A percentile compares a stretch with the other conserved stretches of the same genome.
Evolutionary conservation across 1,284 basidiomycete genomes (phyloP).

Genomic region (Ustilago hordei): DNA sequence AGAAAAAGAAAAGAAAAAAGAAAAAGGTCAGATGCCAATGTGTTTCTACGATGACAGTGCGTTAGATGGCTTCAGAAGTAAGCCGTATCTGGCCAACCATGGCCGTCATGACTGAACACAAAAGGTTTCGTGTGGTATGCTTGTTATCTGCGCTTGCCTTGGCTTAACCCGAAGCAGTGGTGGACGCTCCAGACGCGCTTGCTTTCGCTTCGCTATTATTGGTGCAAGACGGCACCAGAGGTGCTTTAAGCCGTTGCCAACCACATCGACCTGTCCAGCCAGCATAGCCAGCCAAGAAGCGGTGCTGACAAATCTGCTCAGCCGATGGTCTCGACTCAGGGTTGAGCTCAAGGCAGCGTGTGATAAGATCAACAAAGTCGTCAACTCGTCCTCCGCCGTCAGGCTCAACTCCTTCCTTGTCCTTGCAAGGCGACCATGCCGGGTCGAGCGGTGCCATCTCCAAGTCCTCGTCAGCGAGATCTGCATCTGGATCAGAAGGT

Average conservation of each 20-base stretch:
- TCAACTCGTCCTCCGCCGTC: conserved; percentile 84
- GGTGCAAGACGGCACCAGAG: conserved; percentile 33
- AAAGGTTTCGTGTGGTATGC: not conserved
- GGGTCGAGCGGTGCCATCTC: conserved; percentile 36
- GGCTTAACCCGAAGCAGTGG: conserved; percentile 1
- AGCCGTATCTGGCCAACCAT: too few relatives aligned
- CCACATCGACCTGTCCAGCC: conserved; percentile 69
- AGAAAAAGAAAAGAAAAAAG: not conserved
- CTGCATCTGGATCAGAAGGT: conserved; percentile 29
- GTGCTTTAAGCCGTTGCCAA: conserved; percentile 55
- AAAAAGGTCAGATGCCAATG: not conserved
- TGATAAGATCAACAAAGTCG: conserved; percentile 83
- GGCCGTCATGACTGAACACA: not conserved
- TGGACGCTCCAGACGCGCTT: not conserved
- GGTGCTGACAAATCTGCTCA: conserved; percentile 80
- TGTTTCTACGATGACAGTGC: not conserved
- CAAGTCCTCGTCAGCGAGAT: conserved; percentile 17
- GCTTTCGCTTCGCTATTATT: conserved; percentile 18
- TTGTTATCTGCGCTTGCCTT: not conserved
- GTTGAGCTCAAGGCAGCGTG: conserved; percentile 81
- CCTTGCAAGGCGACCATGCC: conserved; percentile 36
- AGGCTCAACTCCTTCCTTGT: conserved; percentile 38
- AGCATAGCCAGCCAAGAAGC: conserved; percentile 79
- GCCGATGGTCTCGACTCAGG: conserved; percentile 76
- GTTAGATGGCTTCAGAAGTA: not conserved